These are phyloP conservation scores for Yamadazyma olivae DNA, from an alignment of 805 yeast species.

Conservation along the genomic window DNA sequence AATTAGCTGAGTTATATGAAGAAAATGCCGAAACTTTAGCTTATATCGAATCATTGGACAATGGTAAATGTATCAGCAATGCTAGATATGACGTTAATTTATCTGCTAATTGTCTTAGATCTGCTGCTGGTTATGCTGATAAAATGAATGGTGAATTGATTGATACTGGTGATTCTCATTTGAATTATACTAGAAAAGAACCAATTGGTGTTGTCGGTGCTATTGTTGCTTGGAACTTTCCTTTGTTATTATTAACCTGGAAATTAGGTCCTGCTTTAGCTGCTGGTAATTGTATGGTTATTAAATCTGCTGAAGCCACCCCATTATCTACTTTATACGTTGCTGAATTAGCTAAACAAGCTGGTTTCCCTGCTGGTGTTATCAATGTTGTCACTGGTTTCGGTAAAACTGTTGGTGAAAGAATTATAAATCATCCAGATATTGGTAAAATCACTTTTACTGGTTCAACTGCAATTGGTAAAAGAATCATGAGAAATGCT, in stretches of 20 bases:
- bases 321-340: slow-evolving; percentile 84
- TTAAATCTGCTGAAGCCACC: slow-evolving; percentile 90
- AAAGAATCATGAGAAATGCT: slow-evolving; percentile 74
- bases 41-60: slow-evolving; percentile 79
- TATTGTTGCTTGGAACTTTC: slow-evolving; percentile 97
- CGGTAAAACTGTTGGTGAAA: slow-evolving; percentile 82
- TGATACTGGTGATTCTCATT: slow-evolving; percentile 71
- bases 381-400: slow-evolving; percentile 83
- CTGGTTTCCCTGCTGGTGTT: slow-evolving; percentile 92
- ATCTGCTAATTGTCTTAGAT: slow-evolving; percentile 67
- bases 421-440: slow-evolving; percentile 72
- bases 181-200: slow-evolving; percentile 79
- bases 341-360: slow-evolving; percentile 62
- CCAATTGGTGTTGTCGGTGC: slow-evolving; percentile 96
- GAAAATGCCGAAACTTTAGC: slow-evolving; percentile 69
- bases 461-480: slow-evolving; percentile 92
- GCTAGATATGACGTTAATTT: slow-evolving; percentile 75
- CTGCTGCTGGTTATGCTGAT: slow-evolving; percentile 91
- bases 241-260: slow-evolving; percentile 92
- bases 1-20: slow-evolving; percentile 77
- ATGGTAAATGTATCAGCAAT: slow-evolving; percentile 76
- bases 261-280: slow-evolving; percentile 91
- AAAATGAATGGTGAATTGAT: slow-evolving; percentile 74
- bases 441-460: slow-evolving; percentile 92
- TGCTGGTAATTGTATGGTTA: slow-evolving; percentile 82